Percentiles rank a stretch among this genome's conserved stretches.
phyloP scores from a whole-genome alignment of 495 filamentous ascomycete species.

The Aspergillus panamensis region DNA sequence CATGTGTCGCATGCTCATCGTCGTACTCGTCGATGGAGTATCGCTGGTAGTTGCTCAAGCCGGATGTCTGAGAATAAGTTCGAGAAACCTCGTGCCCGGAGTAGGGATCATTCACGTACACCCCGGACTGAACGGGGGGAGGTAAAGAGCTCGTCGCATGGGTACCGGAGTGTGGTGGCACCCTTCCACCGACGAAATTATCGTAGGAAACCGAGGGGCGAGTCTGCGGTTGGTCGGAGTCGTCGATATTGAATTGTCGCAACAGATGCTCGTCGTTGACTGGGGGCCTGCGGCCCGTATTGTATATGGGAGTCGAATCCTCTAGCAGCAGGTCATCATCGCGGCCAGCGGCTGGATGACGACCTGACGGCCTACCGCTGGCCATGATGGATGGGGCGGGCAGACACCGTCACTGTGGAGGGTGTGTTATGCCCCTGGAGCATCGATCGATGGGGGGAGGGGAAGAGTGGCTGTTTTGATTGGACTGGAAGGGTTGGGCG shows the following conservation, averaged over 20 bases:
- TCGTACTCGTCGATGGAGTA: constrained; percentile 85
- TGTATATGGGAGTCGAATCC: constrained; percentile 65
- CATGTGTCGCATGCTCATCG: constrained; percentile 65
- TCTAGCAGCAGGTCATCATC: constrained; percentile 71
- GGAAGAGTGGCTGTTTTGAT: constrained; percentile 2
- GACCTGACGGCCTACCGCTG: constrained; percentile 64
- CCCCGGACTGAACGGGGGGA: constrained; percentile 29
- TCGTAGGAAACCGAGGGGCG: constrained; percentile 92
- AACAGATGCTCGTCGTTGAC: constrained; percentile 75
- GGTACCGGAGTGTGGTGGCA: constrained; percentile 42
- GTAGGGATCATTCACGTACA: constrained; percentile 46
- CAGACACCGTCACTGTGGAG: constrained; percentile 38
- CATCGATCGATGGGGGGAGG: constrained; percentile 34
- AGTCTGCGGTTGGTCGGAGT: constrained; percentile 56
- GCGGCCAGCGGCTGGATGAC: constrained; percentile 53
- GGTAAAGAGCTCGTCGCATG: constrained; percentile 29
- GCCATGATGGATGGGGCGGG: constrained; percentile 46
- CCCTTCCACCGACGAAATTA: constrained; percentile 76
- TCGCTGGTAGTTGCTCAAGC: constrained; percentile 77
- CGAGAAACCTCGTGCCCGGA: constrained; percentile 37
- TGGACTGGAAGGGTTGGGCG: constrained; percentile 2
- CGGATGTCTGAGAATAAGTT: constrained; percentile 81
- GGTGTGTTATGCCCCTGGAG: constrained; percentile 39
- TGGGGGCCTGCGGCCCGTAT: constrained; percentile 64
- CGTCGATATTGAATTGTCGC: constrained; percentile 63